Evolutionary conservation across 2,329 filamentous ascomycete species (phyloP), one percentile per base, ranked within the genome.

Genomic region (Didymellaceae sp.): DNA sequence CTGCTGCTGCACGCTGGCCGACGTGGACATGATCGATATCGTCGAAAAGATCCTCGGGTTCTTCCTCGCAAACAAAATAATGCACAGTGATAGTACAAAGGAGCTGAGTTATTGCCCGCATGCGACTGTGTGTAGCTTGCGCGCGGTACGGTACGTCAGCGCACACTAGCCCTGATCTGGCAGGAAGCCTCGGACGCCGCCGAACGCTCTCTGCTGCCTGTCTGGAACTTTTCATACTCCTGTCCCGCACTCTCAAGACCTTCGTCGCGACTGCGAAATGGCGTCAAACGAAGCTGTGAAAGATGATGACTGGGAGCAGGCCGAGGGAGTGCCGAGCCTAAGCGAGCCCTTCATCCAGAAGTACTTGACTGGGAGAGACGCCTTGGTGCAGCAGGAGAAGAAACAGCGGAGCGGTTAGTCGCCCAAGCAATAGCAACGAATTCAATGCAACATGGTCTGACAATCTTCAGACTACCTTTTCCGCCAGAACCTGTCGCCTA

Each of bases 281-380:
- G 54, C 63, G 5, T 21, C 59, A n/a, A 55, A 57, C 11, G 46
- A 52, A 16, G 40, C 45, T 28, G 44, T 52, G 42, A 66, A 67
- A 25, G 68, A 73, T 28, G 73, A 74, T 10, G 66, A 67, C 34
- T 79, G 72, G 71, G 67, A 69, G 41, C 57, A 72, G 48, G 71
- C 72, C 30, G 70, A 77, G 54, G 77, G 78, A 41, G 70, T 74
- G 9, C 72, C 72, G 3, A 67, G 59, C 33, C 61, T 72, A 18
- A 74, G 83, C 8, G 90, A 96, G 63, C 85, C 87, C 0, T 91
- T 96, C 71, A 82, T 97, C 37, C 85, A 90, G 63, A 86, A 93
- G 69, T 97, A 96, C 67, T 77, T 96, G 30, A 75, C 84, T 33
- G 90, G 90, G 17, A 84, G 92, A 41, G 82, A 87, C 62, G 86